A percentile compares a stretch with the other conserved stretches of the same genome.
Conservation (phyloP, 495 filamentous ascomycete genomes). For the Aspergillus avenaceus region DNA sequence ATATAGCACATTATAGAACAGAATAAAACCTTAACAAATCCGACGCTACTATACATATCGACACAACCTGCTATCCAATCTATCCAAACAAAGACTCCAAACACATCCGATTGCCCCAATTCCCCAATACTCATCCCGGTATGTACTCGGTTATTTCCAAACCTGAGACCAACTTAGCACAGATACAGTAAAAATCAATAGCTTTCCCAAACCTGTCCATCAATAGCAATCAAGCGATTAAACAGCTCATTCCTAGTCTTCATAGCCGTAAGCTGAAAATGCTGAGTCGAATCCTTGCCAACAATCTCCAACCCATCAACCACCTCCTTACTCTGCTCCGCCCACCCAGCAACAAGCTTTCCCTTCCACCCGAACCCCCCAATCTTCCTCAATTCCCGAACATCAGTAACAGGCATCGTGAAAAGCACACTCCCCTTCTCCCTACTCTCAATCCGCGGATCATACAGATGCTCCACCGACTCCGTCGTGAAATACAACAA, state of each 20-base stretch:
- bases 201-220: constrained; percentile 83
- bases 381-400: constrained; percentile 71
- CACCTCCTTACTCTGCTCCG: constrained; percentile 64
- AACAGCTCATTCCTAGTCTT: constrained; percentile 76
- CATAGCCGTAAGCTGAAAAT: constrained; percentile 66
- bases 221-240: constrained; percentile 78
- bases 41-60: no score
- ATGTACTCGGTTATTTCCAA: constrained; percentile 14
- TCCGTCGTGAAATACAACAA: constrained; percentile 48
- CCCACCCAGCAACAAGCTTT: constrained; percentile 81
- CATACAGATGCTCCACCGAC: constrained; percentile 24
- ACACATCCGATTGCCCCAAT: no score
- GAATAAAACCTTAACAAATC: no score
- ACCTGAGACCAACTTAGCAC: constrained; percentile 16
- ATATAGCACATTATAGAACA: neutral
- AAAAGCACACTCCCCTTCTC: constrained; percentile 37
- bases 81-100: no score
- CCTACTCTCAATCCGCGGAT: constrained; percentile 38
- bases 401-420: constrained; percentile 53
- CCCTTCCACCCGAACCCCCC: constrained; percentile 88
- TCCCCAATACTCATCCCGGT: no score
- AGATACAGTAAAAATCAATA: constrained; percentile 45
- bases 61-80: no score
- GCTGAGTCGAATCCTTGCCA: constrained; percentile 46
- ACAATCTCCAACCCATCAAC: constrained; percentile 72